Percentiles rank a stretch among this genome's conserved stretches.
phyloP scores from a whole-genome alignment of 192 early-diverging fungal genomes.

The Irineochytrium annulatum region DNA sequence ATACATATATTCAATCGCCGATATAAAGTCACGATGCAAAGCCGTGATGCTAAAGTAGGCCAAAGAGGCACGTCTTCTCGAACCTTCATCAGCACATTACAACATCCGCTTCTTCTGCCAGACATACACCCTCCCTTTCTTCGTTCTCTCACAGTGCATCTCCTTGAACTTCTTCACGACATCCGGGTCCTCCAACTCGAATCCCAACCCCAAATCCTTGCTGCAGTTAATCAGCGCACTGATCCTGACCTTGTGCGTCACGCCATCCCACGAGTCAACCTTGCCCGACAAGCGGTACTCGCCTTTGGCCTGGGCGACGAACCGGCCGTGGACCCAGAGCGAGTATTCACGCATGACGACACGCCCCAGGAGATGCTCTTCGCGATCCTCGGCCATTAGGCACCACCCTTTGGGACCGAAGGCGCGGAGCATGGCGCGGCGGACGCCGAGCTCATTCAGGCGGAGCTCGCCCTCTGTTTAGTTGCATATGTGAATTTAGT shows the following conservation, averaged over 20 bases:
- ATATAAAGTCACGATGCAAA: too few relatives aligned
- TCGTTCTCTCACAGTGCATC: constrained; percentile 72
- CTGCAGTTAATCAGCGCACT: constrained; percentile 95
- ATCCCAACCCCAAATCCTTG: constrained; percentile 79
- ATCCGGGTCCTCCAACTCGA: constrained; percentile 90
- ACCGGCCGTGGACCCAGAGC: constrained; percentile 79
- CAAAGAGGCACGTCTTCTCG: too few relatives aligned
- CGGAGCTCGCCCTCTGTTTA: constrained; percentile 82
- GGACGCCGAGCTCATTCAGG: constrained; percentile 95
- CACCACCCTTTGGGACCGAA: constrained; percentile 80
- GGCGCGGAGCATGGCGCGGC: constrained; percentile 89
- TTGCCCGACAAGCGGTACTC: constrained; percentile 88
- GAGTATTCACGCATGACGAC: constrained; percentile 92
- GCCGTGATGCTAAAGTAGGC: too few relatives aligned
- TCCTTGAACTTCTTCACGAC: constrained; percentile 86
- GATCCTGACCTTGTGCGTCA: constrained; percentile 80
- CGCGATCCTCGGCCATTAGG: constrained; percentile 77
- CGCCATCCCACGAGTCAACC: constrained; percentile 70
- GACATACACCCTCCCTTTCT: too few relatives aligned
- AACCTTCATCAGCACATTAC: too few relatives aligned
- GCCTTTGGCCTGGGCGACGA: constrained; percentile 88
- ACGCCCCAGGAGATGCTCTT: constrained; percentile 64
- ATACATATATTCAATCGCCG: too few relatives aligned
- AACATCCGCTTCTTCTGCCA: too few relatives aligned
- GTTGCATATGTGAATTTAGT: too few relatives aligned